phyloP scores from a whole-genome alignment of 192 early-diverging fungal species.

The Coemansia sp. region DNA sequence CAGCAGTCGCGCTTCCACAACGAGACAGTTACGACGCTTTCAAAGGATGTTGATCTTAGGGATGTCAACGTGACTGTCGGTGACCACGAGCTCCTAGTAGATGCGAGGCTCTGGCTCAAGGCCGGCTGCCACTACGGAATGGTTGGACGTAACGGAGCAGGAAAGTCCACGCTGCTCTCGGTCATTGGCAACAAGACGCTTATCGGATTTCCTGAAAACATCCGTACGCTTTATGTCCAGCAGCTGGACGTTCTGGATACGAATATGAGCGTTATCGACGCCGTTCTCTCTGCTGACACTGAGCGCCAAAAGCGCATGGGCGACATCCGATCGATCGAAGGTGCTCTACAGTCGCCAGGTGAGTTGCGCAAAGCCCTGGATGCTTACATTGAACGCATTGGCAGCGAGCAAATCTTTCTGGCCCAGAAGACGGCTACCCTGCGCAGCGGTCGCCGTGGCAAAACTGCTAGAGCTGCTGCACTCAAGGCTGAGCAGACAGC shows the following conservation, averaged over 20 bases:
- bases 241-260: constrained; percentile 67
- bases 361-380: constrained; percentile 39
- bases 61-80: constrained; percentile 74
- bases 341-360: constrained; percentile 33
- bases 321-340: constrained; percentile 53
- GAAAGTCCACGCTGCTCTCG: constrained; percentile 95
- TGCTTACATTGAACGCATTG: constrained; percentile 44
- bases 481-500: constrained; percentile 51
- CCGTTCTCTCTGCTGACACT: constrained; percentile 64
- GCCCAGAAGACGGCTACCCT: constrained; percentile 61
- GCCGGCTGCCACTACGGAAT: constrained; percentile 74
- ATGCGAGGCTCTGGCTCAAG: constrained; percentile 75
- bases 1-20: constrained; percentile 83
- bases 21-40: constrained; percentile 74
- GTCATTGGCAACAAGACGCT: constrained; percentile 81
- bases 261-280: constrained; percentile 56
- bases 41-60: constrained; percentile 78
- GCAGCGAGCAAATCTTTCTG: constrained; percentile 28
- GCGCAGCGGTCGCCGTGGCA: constrained; percentile 66
- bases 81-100: constrained; percentile 66
- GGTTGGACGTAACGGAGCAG: constrained; percentile 91
- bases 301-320: constrained; percentile 53
- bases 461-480: constrained; percentile 57
- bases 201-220: constrained; percentile 80
- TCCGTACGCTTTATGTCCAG: constrained; percentile 76